Percentiles rank a stretch among this genome's conserved stretches.
phyloP scores from a whole-genome alignment of 73 alveolate genomes.

The Uronychia binucleata region DNA sequence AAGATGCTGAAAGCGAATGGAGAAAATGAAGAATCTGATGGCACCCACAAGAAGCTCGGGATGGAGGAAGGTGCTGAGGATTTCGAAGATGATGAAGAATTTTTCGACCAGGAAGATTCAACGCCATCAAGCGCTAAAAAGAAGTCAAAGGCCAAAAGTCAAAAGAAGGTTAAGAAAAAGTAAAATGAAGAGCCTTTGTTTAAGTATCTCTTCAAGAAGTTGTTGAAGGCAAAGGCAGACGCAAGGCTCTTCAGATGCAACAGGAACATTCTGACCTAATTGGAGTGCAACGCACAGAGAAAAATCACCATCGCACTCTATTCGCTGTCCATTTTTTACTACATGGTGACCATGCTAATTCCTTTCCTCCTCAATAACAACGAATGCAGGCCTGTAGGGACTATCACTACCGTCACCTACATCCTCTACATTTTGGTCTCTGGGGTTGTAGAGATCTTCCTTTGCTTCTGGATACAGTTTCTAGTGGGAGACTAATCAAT shows the following conservation, averaged over 20 bases:
- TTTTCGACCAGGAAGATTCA: not conserved
- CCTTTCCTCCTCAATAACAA: conserved; percentile 4
- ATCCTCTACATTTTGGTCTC: conserved; percentile 9
- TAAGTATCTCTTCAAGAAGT: too few relatives aligned
- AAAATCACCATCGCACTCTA: conserved; percentile 33
- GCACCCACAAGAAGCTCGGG: too few relatives aligned
- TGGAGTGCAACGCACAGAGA: conserved; percentile 32
- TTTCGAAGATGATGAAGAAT: too few relatives aligned
- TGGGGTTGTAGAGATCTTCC: conserved; percentile 1
- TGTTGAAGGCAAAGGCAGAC: conserved; percentile 7
- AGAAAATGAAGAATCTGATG: too few relatives aligned
- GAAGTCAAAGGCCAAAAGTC: not conserved
- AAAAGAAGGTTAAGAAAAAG: not conserved
- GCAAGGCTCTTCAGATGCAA: conserved; percentile 42
- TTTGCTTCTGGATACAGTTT: conserved; percentile 5
- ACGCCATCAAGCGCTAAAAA: not conserved
- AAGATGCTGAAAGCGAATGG: too few relatives aligned
- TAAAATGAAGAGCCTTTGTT: too few relatives aligned
- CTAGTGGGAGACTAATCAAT: conserved; percentile 21
- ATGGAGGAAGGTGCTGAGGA: too few relatives aligned
- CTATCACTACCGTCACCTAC: not conserved
- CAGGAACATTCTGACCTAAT: conserved; percentile 14
- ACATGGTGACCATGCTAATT: not conserved
- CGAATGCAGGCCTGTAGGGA: conserved; percentile 1
- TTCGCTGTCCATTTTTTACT: conserved; percentile 13